Evolutionary conservation across 2,329 filamentous ascomycete genomes (phyloP).

Genomic region (Hypoxylon sp.): DNA sequence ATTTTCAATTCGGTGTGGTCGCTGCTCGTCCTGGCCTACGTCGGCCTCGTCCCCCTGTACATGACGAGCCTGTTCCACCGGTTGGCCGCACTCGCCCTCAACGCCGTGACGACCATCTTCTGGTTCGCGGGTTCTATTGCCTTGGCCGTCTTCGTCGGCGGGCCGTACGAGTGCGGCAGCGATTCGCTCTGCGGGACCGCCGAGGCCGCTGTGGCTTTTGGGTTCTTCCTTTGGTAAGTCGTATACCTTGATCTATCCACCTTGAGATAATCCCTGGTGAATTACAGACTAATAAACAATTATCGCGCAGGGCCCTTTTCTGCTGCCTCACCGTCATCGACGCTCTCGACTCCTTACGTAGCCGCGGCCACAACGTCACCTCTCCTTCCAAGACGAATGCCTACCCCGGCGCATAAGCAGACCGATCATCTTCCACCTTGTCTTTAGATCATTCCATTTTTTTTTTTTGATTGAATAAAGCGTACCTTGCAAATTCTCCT

Average conservation of each 20-base stretch:
- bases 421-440: background rate
- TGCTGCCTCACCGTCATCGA: conserved; percentile 61
- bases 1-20: conserved; percentile 85
- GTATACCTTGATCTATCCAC: background rate
- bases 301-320: conserved; percentile 59
- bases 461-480: background rate
- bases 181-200: conserved; percentile 67
- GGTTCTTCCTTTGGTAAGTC: conserved; percentile 69
- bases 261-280: too few species aligned
- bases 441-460: background rate
- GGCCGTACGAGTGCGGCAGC: conserved; percentile 64
- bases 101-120: conserved; percentile 82
- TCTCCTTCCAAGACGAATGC: conserved; percentile 41
- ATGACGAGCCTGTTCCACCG: conserved; percentile 71
- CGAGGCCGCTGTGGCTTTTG: conserved; percentile 74
- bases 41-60: conserved; percentile 74
- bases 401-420: conserved; percentile 45
- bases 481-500: background rate
- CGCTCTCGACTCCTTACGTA: conserved; percentile 57
- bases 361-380: conserved; percentile 53
- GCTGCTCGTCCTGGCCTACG: conserved; percentile 75
- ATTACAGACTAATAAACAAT: background rate
- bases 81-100: conserved; percentile 73
- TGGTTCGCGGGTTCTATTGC: conserved; percentile 92
- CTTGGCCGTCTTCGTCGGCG: conserved; percentile 73